These are phyloP conservation scores for Diaporthe destruens DNA, from an alignment of 2,329 filamentous ascomycete genomes.

Conservation along the genomic window DNA sequence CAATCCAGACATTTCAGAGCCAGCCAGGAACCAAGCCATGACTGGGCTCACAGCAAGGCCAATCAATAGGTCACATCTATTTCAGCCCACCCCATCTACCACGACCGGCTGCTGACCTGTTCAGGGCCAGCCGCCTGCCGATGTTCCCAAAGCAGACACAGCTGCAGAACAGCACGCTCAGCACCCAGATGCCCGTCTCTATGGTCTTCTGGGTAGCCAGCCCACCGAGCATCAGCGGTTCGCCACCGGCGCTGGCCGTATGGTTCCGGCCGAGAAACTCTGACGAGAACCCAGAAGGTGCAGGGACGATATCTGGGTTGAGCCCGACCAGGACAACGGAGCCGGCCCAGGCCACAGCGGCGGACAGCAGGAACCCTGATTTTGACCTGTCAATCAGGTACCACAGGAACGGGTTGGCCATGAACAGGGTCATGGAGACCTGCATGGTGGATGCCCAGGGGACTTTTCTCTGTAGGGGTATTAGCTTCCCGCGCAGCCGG, in stretches of 20 bases:
- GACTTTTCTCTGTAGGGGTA: constrained; percentile 76
- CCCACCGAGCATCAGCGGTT: constrained; percentile 61
- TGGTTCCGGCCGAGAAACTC: constrained; percentile 47
- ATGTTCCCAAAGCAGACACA: constrained; percentile 97
- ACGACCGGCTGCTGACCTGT: constrained; percentile 55
- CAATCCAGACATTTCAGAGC: not conserved
- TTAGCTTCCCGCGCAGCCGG: not conserved
- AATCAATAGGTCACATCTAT: constrained; percentile 1
- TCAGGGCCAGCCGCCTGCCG: constrained; percentile 80
- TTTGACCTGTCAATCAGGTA: constrained; percentile 93
- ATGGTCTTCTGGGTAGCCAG: constrained; percentile 73
- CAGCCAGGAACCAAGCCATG: not conserved
- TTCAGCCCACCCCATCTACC: constrained; percentile 62
- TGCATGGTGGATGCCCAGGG: constrained; percentile 97
- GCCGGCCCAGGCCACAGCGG: constrained; percentile 78
- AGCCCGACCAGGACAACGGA: constrained; percentile 80
- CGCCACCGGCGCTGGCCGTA: constrained; percentile 42
- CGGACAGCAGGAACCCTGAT: constrained; percentile 84
- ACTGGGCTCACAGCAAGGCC: not conserved
- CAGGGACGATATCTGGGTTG: constrained; percentile 82
- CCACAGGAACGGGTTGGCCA: constrained; percentile 95
- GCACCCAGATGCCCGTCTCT: constrained; percentile 86
- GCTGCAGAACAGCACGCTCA: constrained; percentile 94
- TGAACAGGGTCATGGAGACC: constrained; percentile 86
- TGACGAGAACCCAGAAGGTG: constrained; percentile 64